These are phyloP conservation scores for Geotrichum aggregatum DNA, from an alignment of 1,139 yeast species.

Conservation along the genomic window DNA sequence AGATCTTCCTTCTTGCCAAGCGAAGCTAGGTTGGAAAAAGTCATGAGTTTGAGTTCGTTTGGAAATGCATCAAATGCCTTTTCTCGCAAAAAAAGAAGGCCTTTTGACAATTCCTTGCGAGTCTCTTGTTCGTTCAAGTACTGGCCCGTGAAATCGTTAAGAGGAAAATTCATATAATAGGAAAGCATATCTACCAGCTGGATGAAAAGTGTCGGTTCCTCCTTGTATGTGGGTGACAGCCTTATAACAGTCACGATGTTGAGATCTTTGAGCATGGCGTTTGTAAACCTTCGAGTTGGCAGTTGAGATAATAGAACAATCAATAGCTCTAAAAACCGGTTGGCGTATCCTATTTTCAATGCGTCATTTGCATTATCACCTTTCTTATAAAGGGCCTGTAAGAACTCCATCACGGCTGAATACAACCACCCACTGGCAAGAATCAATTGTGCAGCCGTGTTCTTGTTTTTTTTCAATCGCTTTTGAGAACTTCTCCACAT, in stretches of 20 bases:
- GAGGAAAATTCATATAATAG: slow-evolving; percentile 40
- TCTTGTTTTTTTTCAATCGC: slow-evolving; percentile 22
- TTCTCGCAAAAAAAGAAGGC: slow-evolving; percentile 28
- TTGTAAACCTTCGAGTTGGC: slow-evolving; percentile 44
- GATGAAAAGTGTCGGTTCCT: slow-evolving; percentile 11
- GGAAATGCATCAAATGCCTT: slow-evolving; percentile 29
- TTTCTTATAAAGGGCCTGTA: slow-evolving; percentile 7
- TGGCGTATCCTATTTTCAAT: background rate
- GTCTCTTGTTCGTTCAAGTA: slow-evolving; percentile 27
- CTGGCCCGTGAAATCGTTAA: slow-evolving; percentile 45
- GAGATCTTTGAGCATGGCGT: slow-evolving; percentile 37
- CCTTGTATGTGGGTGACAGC: slow-evolving; percentile 14
- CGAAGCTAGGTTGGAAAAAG: slow-evolving; percentile 35
- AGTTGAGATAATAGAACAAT: slow-evolving; percentile 41
- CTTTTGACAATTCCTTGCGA: slow-evolving; percentile 22
- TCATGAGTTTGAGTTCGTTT: slow-evolving; percentile 31
- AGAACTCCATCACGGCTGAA: slow-evolving; percentile 24
- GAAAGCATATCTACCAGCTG: slow-evolving; percentile 29
- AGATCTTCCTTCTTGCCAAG: slow-evolving; percentile 29
- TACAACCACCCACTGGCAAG: slow-evolving; percentile 32
- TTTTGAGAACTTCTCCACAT: slow-evolving; percentile 32
- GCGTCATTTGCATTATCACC: background rate
- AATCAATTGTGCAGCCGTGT: slow-evolving; percentile 13
- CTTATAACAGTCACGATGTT: slow-evolving; percentile 28
- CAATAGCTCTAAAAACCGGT: slow-evolving; percentile 33